Base-by-base conservation (phyloP, 805 yeast genomes). In the Schwanniomyces vanrijiae region DNA sequence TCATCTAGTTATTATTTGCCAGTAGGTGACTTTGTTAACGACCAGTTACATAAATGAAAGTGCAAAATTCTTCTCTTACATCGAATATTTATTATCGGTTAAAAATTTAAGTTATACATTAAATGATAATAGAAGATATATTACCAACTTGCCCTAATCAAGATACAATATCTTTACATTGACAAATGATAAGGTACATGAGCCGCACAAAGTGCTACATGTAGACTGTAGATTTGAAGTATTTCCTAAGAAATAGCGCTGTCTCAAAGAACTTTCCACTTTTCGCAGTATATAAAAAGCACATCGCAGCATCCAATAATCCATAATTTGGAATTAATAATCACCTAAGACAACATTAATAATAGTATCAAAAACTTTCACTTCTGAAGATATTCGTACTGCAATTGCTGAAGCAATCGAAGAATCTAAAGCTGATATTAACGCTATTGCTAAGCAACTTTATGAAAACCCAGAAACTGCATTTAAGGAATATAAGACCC, bases 401-500 rank as follows among this genome's bases (percentile, higher is more conserved):
- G 10, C 33, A 10, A 21, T 40, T 40, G 33, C 14, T 14, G 28
- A 40, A 13, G n/a, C 28, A 10, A 40, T 40, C 42, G 28, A 40
- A 13, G 42, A 21, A 25, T 40, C 28, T 25, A 26, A 21, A 40
- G 28, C 14, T 5, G 42, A 40, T 26, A 40, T 25, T 14, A 10
- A 5, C 42, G 14, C 7, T 14, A 40, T 40, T 10, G 42, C 42
- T 21, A 25, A 40, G 14, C 11, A 40, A 24, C 42, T 40, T 24
- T 25, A 40, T 40, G 28, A 40, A 25, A 40, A 40, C 16, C 42
- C 42, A 16, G 42, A 40, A 40, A 3, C 13, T 40, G 42, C 42
- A 14, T 40, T 40, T 25, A 25, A 59, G 51, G 65, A 60, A 47
- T 42, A 41, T n/a, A 51, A 51, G 13, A 64, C 66, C 7, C 66